Conservation (phyloP, 345 rosid species). For the Acer negundo region DNA sequence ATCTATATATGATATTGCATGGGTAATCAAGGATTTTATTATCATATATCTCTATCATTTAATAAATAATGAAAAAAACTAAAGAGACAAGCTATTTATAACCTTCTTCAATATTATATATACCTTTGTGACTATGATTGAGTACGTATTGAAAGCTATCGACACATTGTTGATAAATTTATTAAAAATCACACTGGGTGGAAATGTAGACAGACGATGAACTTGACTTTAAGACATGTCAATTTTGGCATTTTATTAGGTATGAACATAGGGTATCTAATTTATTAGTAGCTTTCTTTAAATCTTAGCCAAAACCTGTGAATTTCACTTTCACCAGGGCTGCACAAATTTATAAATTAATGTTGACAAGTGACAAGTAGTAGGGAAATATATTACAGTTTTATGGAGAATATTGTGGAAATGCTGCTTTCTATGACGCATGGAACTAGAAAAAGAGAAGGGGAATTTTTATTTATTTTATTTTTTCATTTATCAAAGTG, state of each 20-base stretch:
- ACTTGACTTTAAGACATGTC: not conserved
- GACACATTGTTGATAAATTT: not conserved
- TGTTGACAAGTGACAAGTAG: not conserved
- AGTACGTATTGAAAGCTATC: not conserved
- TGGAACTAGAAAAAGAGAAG: not conserved
- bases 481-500: too few species aligned
- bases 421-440: not conserved
- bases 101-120: not conserved
- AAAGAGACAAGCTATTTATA: not conserved
- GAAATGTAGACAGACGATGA: not conserved
- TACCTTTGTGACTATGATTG: not conserved
- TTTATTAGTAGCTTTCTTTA: not conserved
- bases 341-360: not conserved
- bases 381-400: not conserved
- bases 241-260: conserved; percentile 16
- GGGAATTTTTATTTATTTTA: too few species aligned
- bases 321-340: conserved; percentile 5
- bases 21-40: not conserved
- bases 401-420: not conserved
- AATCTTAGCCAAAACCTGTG: too few species aligned
- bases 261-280: not conserved
- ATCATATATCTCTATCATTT: not conserved
- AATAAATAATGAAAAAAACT: not conserved
- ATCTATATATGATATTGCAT: not conserved
- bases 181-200: not conserved